A percentile compares a stretch with the other conserved stretches of the same genome.
phyloP scores from a whole-genome alignment of 2,329 filamentous ascomycete species.

The Chaetomiaceae sp. region DNA sequence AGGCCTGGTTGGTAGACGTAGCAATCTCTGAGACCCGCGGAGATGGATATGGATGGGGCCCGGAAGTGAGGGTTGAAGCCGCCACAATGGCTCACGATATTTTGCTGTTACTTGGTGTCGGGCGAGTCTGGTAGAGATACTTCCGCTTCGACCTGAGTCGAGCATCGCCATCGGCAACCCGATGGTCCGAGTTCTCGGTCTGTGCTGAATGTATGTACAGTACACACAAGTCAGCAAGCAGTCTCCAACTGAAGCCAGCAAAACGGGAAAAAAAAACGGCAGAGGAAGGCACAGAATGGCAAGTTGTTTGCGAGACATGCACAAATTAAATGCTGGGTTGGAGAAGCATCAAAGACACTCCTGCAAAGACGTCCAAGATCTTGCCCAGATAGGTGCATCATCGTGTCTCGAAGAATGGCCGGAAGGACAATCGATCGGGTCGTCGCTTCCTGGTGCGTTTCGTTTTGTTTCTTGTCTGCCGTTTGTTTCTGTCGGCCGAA shows the following conservation, averaged over 20 bases:
- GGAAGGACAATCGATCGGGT: constrained; percentile 8
- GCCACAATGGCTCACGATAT: neutral
- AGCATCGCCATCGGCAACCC: too few relatives aligned
- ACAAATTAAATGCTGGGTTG: too few relatives aligned
- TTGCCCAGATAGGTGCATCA: neutral
- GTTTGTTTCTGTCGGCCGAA: constrained; percentile 10
- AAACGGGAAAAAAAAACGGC: neutral
- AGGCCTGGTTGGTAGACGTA: neutral
- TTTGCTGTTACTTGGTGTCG: neutral
- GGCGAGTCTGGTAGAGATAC: neutral
- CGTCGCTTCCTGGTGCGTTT: too few relatives aligned
- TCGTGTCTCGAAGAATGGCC: neutral
- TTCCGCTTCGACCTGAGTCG: neutral
- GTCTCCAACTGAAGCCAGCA: neutral
- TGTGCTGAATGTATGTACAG: neutral
- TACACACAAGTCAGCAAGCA: neutral
- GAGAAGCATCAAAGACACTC: neutral
- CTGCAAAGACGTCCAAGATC: neutral
- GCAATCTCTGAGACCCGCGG: neutral
- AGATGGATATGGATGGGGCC: neutral
- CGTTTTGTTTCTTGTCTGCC: constrained; percentile 3
- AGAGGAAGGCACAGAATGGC: neutral
- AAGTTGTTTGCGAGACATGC: neutral
- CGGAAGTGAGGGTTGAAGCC: neutral
- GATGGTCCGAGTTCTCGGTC: neutral